phyloP scores from a whole-genome alignment of 139 green algal genomes.

The Chlamydomonas sphaeroides region DNA sequence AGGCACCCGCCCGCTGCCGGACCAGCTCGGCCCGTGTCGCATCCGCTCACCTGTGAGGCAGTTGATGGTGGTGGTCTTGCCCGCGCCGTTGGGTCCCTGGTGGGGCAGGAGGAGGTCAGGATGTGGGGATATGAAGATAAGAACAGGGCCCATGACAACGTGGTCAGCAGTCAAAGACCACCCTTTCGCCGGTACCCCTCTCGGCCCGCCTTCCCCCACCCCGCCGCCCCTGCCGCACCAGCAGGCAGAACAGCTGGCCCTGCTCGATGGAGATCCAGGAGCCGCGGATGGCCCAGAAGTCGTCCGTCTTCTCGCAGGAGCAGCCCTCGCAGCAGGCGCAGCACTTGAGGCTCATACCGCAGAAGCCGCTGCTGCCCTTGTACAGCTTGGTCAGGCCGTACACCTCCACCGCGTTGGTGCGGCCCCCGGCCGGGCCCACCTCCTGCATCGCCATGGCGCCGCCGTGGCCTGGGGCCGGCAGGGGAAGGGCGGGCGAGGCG shows the following conservation, averaged over 20 bases:
- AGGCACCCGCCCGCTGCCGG: too few relatives aligned
- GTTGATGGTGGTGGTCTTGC: slow-evolving; percentile 95
- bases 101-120: background rate
- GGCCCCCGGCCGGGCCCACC: background rate
- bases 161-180: too few relatives aligned
- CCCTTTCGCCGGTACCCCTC: background rate
- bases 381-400: slow-evolving; percentile 79
- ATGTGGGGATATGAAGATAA: too few relatives aligned
- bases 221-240: slow-evolving; percentile 49
- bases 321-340: slow-evolving; percentile 44
- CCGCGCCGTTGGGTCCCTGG: slow-evolving; percentile 70
- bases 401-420: slow-evolving; percentile 79
- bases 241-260: slow-evolving; percentile 85
- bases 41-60: slow-evolving; percentile 87
- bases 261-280: slow-evolving; percentile 85
- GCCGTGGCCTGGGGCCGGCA: background rate
- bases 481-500: too few relatives aligned
- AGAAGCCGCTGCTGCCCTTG: slow-evolving; percentile 45
- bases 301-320: slow-evolving; percentile 24
- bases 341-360: slow-evolving; percentile 36
- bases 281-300: slow-evolving; percentile 85
- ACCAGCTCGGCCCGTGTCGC: too few relatives aligned
- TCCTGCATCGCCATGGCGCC: slow-evolving; percentile 13
- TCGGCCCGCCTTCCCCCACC: background rate
- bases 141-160: too few relatives aligned